phyloP scores from a whole-genome alignment of 2,329 filamentous ascomycete genomes.

The Sordariomycetes sp. region DNA sequence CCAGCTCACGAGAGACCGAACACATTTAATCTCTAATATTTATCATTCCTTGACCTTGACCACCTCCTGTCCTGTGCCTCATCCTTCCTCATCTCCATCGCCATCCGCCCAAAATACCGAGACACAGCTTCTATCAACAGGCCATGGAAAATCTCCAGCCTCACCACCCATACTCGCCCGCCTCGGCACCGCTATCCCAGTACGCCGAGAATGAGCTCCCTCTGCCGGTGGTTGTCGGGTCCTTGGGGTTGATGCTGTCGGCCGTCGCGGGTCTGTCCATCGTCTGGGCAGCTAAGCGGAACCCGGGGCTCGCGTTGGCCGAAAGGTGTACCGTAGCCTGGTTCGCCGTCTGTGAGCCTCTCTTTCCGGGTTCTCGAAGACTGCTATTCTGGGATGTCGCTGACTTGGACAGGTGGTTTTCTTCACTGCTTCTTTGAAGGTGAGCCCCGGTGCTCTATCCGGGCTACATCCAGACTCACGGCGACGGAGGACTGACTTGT shows the following conservation, averaged over 20 bases:
- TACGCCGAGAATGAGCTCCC: constrained; percentile 26
- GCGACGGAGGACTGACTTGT: not conserved
- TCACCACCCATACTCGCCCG: constrained; percentile 30
- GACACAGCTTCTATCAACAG: not conserved
- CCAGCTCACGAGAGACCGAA: no score
- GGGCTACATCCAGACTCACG: not conserved
- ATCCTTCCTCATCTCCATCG: no score
- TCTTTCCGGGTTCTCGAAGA: not conserved
- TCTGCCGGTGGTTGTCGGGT: constrained; percentile 18
- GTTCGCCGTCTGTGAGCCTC: constrained; percentile 36
- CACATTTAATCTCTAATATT: no score
- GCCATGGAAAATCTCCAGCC: not conserved
- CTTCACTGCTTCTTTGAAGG: constrained; percentile 78
- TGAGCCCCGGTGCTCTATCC: constrained; percentile 11
- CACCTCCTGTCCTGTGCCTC: no score
- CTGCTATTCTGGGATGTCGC: not conserved
- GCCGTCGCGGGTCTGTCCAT: constrained; percentile 16
- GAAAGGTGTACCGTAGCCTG: constrained; percentile 33
- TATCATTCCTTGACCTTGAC: no score
- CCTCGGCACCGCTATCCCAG: constrained; percentile 18
- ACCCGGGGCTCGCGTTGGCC: constrained; percentile 9
- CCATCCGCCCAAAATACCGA: no score
- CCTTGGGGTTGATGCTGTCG: constrained; percentile 20
- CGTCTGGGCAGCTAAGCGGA: constrained; percentile 16
- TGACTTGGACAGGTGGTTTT: constrained; percentile 36